Base-by-base conservation (phyloP, 495 filamentous ascomycete species). In the Massariosphaeria phaeospora region DNA sequence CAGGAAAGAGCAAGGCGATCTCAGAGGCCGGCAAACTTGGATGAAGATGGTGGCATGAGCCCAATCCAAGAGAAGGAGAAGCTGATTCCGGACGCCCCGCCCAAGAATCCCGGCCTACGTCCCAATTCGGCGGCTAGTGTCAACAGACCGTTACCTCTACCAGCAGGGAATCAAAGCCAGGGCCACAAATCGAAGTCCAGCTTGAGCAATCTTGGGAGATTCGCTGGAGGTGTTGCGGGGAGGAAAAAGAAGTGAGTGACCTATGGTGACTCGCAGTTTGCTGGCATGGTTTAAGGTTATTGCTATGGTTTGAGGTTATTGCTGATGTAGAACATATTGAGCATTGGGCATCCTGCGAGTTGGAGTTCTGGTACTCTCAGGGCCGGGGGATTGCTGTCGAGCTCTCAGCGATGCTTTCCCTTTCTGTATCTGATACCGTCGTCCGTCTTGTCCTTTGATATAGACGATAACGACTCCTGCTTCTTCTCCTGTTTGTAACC, bases 1-100 rank as follows among this genome's bases (percentile, higher is more conserved):
- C 93, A 99, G 65, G 94, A 99, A 53, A 80, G 79, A 26, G 84
- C 87, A 21, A 74, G 83, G 25, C 69, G 79, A 45, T 58, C 75
- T 13, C 75, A 80, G 57, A 70, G 75, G 27, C 25, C 55, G 35
- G 27, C 57, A 51, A 58, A 50, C 21, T 21, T 57, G 17, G 67
- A 58, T 9, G 63, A 64, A 5, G 55, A 63, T 10, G 15, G 35
- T 26, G 52, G 44, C 29, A 52, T 42, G 2, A 46, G 40, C 2
- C 35, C 54, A 25, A 52, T 59, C 12, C 54, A 57, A 45, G 63
- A 59, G 48, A 61, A 58, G 40, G 62, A 61, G 34, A 63, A 48
- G 41, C 1, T 29, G 20, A 17, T 51, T 0, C 61, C 61, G 20
- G 60, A 63, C 9, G 60, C 55, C 3, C 55, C 52, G 15, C 51